These are phyloP conservation scores for Trypanosoma mega DNA, from an alignment of 208 protist genomes.

Conservation along the genomic window DNA sequence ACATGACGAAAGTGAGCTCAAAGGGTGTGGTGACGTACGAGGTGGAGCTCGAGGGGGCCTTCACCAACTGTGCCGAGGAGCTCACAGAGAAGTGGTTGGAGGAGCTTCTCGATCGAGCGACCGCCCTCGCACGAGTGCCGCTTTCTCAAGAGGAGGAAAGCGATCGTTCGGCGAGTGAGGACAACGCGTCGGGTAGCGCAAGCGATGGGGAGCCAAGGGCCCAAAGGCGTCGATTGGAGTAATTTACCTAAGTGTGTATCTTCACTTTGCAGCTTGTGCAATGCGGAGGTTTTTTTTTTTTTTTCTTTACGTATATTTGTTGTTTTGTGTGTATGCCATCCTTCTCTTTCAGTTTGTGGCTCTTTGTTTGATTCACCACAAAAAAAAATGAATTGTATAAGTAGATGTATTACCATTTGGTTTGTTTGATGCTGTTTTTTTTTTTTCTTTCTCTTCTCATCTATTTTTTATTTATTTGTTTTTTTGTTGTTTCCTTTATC, in stretches of 20 bases:
- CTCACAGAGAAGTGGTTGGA: conserved; percentile 53
- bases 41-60: conserved; percentile 73
- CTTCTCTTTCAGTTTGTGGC: conserved; percentile 10
- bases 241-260: too few species aligned
- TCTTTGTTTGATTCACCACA: background rate
- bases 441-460: conserved; percentile 10
- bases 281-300: conserved; percentile 14
- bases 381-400: too few species aligned
- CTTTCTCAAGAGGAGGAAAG: background rate
- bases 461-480: conserved; percentile 4
- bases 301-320: conserved; percentile 7
- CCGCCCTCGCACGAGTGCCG: conserved; percentile 31
- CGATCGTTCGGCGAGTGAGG: background rate
- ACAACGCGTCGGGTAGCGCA: too few species aligned
- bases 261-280: too few species aligned
- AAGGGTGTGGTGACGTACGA: conserved; percentile 35
- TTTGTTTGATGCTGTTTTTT: background rate
- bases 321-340: background rate
- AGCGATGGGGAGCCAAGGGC: too few species aligned
- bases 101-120: conserved; percentile 40
- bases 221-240: too few species aligned
- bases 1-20: conserved; percentile 49
- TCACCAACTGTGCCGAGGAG: conserved; percentile 25
- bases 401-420: background rate
- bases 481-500: background rate